phyloP scores from a whole-genome alignment of 2,329 filamentous ascomycete genomes.

The Hortaea werneckii region DNA sequence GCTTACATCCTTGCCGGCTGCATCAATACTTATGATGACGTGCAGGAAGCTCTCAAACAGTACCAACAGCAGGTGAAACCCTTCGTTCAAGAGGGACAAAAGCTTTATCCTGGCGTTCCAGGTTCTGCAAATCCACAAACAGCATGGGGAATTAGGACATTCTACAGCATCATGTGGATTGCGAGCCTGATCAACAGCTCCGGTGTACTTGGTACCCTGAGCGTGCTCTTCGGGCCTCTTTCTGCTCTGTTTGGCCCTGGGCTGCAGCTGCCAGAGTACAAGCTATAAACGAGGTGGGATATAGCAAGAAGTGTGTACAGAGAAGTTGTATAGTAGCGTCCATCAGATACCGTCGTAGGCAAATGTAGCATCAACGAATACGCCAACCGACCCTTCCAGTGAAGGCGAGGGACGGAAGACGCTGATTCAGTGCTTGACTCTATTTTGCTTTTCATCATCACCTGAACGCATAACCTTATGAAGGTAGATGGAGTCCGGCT shows the following conservation, averaged over 20 bases:
- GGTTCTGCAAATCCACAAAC: conserved; percentile 20
- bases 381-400: conserved; percentile 12
- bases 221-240: conserved; percentile 9
- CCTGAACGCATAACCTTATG: conserved; percentile 41
- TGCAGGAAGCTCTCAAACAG: conserved; percentile 12
- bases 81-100: conserved; percentile 18
- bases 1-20: conserved; percentile 23
- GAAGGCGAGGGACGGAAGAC: conserved; percentile 33
- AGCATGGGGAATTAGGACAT: conserved; percentile 11
- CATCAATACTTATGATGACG: conserved; percentile 9
- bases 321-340: conserved; percentile 17
- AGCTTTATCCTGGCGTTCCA: conserved; percentile 20
- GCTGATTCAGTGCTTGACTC: conserved; percentile 90
- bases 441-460: conserved; percentile 90
- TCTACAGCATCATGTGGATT: conserved; percentile 9
- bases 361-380: conserved; percentile 20
- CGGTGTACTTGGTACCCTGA: conserved; percentile 3
- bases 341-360: conserved; percentile 40
- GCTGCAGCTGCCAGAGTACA: conserved; percentile 1
- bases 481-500: conserved; percentile 44
- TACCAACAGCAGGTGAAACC: conserved; percentile 21
- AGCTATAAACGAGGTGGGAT: no score
- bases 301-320: background rate
- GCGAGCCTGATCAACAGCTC: conserved; percentile 3
- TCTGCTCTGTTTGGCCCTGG: conserved; percentile 3